These are phyloP conservation scores for Hanseniaspora nectarophila DNA, from an alignment of 805 yeast species.

Conservation along the genomic window DNA sequence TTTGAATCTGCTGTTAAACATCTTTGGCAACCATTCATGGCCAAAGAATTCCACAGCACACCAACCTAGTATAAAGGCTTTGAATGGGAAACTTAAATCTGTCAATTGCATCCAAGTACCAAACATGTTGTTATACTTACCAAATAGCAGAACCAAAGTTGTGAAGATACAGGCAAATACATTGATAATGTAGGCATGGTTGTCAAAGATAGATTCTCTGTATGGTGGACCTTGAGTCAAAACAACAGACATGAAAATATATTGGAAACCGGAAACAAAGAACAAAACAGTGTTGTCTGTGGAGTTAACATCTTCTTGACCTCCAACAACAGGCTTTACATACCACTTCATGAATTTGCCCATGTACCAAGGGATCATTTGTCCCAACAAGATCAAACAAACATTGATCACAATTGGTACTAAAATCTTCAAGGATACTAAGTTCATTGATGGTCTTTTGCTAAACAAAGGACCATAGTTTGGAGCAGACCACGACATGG, in stretches of 20 bases:
- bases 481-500: conserved; percentile 96
- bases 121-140: conserved; percentile 29
- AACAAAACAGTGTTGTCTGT: conserved; percentile 85
- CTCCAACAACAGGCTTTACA: conserved; percentile 65
- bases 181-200: conserved; percentile 59
- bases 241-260: conserved; percentile 71
- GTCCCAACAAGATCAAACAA: conserved; percentile 49
- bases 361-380: conserved; percentile 51
- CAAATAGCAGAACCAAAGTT: conserved; percentile 46
- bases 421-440: conserved; percentile 78
- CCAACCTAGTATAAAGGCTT: conserved; percentile 36
- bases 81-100: conserved; percentile 39
- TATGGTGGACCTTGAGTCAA: conserved; percentile 90
- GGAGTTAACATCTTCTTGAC: conserved; percentile 67
- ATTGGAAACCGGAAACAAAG: conserved; percentile 74
- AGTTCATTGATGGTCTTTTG: conserved; percentile 86
- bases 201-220: conserved; percentile 59
- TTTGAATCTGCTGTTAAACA: conserved; percentile 26
- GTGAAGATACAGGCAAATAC: conserved; percentile 35
- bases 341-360: conserved; percentile 63
- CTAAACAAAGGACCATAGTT: conserved; percentile 36
- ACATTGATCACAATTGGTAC: conserved; percentile 76
- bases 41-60: conserved; percentile 40
- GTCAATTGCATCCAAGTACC: conserved; percentile 75
- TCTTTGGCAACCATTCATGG: conserved; percentile 28